phyloP scores from a whole-genome alignment of 768 basidiomycete genomes.

The Clitopilus hobsonii region DNA sequence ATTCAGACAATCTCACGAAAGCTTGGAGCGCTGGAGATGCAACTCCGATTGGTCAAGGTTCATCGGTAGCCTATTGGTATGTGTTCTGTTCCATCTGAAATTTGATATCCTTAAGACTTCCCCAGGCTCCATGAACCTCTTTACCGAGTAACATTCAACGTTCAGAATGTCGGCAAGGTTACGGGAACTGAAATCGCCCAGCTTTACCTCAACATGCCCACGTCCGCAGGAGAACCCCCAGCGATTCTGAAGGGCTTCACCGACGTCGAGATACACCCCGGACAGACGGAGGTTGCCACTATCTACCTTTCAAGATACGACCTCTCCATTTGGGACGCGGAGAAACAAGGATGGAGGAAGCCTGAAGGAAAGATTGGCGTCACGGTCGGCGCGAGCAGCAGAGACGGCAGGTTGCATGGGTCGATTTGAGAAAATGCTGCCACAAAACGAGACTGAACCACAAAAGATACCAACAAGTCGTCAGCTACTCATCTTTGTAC shows the following conservation, averaged over 20 bases:
- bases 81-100: not conserved
- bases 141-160: slow-evolving; percentile 55
- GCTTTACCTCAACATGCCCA: slow-evolving; percentile 67
- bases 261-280: slow-evolving; percentile 45
- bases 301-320: slow-evolving; percentile 67
- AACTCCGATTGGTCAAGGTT: slow-evolving; percentile 50
- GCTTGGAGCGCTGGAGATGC: slow-evolving; percentile 60
- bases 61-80: slow-evolving; percentile 58
- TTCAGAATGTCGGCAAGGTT: slow-evolving; percentile 59
- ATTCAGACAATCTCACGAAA: slow-evolving; percentile 28
- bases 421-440: slow-evolving; percentile 23
- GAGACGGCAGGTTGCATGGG: slow-evolving; percentile 52
- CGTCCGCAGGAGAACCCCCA: slow-evolving; percentile 64
- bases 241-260: slow-evolving; percentile 69
- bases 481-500: no score
- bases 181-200: slow-evolving; percentile 77
- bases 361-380: slow-evolving; percentile 61
- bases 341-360: slow-evolving; percentile 68
- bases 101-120: not conserved
- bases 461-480: no score
- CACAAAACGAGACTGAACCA: no score
- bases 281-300: slow-evolving; percentile 39
- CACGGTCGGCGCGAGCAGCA: slow-evolving; percentile 65
- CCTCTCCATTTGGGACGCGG: slow-evolving; percentile 73
- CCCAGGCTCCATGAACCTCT: slow-evolving; percentile 64